phyloP scores from a whole-genome alignment of 352 stramenopile species.

The Globisporangium spiculum region DNA sequence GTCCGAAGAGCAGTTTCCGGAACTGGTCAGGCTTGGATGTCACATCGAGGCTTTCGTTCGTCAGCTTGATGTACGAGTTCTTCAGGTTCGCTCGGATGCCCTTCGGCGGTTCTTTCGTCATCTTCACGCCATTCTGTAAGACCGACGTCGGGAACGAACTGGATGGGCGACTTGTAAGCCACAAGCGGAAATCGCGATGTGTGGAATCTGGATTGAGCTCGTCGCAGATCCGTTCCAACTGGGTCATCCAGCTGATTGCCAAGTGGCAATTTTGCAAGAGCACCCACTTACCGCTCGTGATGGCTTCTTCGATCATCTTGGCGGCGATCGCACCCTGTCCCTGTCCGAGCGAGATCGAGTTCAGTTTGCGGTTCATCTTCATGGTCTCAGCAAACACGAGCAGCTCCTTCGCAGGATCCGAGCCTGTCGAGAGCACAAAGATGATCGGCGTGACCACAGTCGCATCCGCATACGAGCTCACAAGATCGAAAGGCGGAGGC shows the following conservation, averaged over 20 bases:
- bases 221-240: slow-evolving; percentile 92
- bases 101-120: slow-evolving; percentile 93
- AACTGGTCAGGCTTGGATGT: slow-evolving; percentile 22
- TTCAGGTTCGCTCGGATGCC: slow-evolving; percentile 88
- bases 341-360: slow-evolving; percentile 89
- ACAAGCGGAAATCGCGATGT: slow-evolving; percentile 92
- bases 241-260: slow-evolving; percentile 91
- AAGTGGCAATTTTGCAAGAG: slow-evolving; percentile 92
- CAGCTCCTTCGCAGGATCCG: slow-evolving; percentile 87
- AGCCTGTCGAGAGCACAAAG: slow-evolving; percentile 89
- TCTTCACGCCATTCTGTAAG: slow-evolving; percentile 92
- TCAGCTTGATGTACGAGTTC: slow-evolving; percentile 89
- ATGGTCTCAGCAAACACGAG: slow-evolving; percentile 82
- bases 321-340: slow-evolving; percentile 85
- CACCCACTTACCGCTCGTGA: slow-evolving; percentile 90
- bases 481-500: slow-evolving; percentile 79
- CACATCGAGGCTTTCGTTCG: slow-evolving; percentile 52
- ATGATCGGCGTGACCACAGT: slow-evolving; percentile 88
- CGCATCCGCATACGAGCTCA: slow-evolving; percentile 80
- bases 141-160: slow-evolving; percentile 81
- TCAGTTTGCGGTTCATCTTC: slow-evolving; percentile 83
- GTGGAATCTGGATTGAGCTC: slow-evolving; percentile 79
- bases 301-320: slow-evolving; percentile 86
- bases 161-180: slow-evolving; percentile 84
- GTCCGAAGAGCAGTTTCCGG: slow-evolving; percentile 72